These are phyloP conservation scores for Pichia sp. DNA, from an alignment of 1,139 yeast species.

Conservation along the genomic window DNA sequence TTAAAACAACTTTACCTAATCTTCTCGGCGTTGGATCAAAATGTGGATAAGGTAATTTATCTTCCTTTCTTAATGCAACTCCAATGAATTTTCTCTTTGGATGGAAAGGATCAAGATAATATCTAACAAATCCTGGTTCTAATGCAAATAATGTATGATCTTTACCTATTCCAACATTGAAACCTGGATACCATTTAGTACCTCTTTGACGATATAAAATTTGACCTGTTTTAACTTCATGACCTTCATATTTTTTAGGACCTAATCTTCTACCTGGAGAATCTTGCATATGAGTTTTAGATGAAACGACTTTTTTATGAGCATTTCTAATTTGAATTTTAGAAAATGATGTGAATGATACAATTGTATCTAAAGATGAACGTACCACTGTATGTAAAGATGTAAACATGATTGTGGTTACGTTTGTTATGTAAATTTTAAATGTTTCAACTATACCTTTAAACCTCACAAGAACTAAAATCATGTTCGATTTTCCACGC, in stretches of 20 bases:
- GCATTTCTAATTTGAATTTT: slow-evolving; percentile 67
- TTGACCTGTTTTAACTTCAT: slow-evolving; percentile 69
- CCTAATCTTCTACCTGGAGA: slow-evolving; percentile 95
- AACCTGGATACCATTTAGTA: slow-evolving; percentile 94
- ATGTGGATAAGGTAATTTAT: slow-evolving; percentile 77
- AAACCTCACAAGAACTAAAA: too few species aligned
- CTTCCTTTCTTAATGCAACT: slow-evolving; percentile 60
- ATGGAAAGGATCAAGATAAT: slow-evolving; percentile 93
- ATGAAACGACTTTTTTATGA: slow-evolving; percentile 90
- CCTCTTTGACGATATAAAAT: slow-evolving; percentile 94
- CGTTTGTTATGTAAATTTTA: too few species aligned
- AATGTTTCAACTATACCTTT: too few species aligned
- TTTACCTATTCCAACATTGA: slow-evolving; percentile 80
- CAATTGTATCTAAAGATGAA: neutral
- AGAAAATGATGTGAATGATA: neutral
- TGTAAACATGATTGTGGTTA: slow-evolving; percentile 2
- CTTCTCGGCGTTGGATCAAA: slow-evolving; percentile 81
- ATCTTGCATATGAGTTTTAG: slow-evolving; percentile 86
- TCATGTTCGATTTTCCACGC: too few species aligned
- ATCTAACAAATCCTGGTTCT: slow-evolving; percentile 91
- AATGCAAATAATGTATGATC: slow-evolving; percentile 89
- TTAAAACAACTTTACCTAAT: slow-evolving; percentile 61
- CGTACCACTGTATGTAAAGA: neutral
- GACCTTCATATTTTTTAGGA: slow-evolving; percentile 75
- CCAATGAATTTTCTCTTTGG: slow-evolving; percentile 90